Conservation (phyloP, 805 yeast species). For the Ogataea pignaliae region DNA sequence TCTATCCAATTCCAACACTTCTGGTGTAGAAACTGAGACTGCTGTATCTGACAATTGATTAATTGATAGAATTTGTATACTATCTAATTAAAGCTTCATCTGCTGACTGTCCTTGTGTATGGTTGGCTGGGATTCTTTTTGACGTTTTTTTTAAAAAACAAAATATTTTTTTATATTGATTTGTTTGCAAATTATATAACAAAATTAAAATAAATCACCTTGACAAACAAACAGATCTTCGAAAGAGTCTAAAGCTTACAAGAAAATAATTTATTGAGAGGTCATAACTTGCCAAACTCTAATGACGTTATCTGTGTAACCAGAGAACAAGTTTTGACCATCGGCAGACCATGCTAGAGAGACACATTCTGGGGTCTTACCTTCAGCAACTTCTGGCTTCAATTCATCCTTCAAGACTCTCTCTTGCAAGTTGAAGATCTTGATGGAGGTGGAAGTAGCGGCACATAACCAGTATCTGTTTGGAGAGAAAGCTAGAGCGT, state of each 20-base stretch:
- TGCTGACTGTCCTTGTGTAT: too few relatives aligned
- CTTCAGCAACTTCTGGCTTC: conserved; percentile 95
- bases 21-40: background rate
- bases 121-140: too few relatives aligned
- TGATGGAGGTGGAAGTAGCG: conserved; percentile 96
- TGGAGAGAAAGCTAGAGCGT: conserved; percentile 99
- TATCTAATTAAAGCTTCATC: too few relatives aligned
- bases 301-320: conserved; percentile 99
- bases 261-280: conserved; percentile 37
- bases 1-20: background rate
- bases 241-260: conserved; percentile 11
- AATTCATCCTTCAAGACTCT: conserved; percentile 92
- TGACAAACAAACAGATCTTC: conserved; percentile 1
- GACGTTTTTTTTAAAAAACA: background rate
- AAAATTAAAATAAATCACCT: conserved; percentile 6
- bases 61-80: conserved; percentile 1
- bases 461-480: conserved; percentile 99
- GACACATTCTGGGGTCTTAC: conserved; percentile 96
- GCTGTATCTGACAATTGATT: background rate
- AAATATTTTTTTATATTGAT: conserved; percentile 7
- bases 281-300: conserved; percentile 99
- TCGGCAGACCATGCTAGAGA: conserved; percentile 99
- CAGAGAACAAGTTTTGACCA: conserved; percentile 99
- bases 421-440: conserved; percentile 96
- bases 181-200: conserved; percentile 13